Percentiles rank a stretch among this genome's conserved stretches.
These are phyloP conservation scores for Leccinum broughii DNA, from an alignment of 768 basidiomycete species.

Conservation along the genomic window DNA sequence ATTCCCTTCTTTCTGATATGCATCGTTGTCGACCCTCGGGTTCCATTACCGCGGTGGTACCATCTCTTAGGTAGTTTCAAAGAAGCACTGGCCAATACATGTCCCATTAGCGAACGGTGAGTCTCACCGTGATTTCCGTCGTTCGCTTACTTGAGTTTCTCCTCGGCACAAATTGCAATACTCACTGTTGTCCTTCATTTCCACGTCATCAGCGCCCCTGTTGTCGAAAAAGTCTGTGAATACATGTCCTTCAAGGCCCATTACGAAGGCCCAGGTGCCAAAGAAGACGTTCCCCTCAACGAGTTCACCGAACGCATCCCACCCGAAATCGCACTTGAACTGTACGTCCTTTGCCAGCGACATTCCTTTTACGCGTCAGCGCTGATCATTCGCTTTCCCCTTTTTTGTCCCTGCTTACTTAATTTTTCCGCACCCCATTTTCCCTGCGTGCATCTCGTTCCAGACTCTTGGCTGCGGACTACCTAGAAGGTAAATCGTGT, in stretches of 20 bases:
- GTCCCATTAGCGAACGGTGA: constrained; percentile 71
- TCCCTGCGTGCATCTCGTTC: constrained; percentile 7
- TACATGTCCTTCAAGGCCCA: constrained; percentile 85
- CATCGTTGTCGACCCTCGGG: constrained; percentile 3
- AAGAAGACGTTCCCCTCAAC: constrained; percentile 72
- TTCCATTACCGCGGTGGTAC: constrained; percentile 14
- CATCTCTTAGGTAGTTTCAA: constrained; percentile 60
- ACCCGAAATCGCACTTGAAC: constrained; percentile 84
- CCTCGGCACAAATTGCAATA: neutral
- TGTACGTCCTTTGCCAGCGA: constrained; percentile 55
- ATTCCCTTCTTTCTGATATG: constrained; percentile 13
- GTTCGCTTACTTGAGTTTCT: constrained; percentile 3
- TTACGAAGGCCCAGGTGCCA: constrained; percentile 66
- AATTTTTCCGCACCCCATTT: constrained; percentile 10
- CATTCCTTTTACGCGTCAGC: neutral
- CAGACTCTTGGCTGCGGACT: constrained; percentile 64
- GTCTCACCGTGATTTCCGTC: constrained; percentile 17
- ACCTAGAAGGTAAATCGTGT: constrained; percentile 53
- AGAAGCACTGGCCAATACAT: constrained; percentile 71
- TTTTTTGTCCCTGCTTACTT: neutral
- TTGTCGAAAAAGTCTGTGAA: constrained; percentile 87
- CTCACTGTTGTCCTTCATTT: neutral
- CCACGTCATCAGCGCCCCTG: constrained; percentile 47
- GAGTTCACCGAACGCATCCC: constrained; percentile 84
- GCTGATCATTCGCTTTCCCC: constrained; percentile 16